Percentiles rank a stretch among this genome's conserved stretches.
phyloP scores from a whole-genome alignment of 352 stramenopile species.

The Phytophthora vignae region DNA sequence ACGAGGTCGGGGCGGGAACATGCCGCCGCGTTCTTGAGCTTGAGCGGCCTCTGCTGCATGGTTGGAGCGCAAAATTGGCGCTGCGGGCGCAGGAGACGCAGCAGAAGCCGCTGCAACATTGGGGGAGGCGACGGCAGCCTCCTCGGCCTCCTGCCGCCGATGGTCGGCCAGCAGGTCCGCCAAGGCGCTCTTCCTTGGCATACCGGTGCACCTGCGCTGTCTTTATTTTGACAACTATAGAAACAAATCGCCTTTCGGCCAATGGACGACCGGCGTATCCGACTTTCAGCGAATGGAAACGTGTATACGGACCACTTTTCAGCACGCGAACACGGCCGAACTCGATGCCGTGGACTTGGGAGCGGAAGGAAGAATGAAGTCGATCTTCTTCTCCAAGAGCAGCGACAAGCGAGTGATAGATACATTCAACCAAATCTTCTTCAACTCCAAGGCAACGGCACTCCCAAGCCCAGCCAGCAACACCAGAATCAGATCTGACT shows the following conservation, averaged over 20 bases:
- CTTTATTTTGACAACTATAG: conserved; percentile 27
- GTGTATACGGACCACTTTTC: conserved; percentile 21
- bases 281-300: conserved; percentile 31
- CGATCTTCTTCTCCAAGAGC: neutral
- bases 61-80: neutral
- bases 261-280: neutral
- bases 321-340: conserved; percentile 1
- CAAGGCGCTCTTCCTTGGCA: conserved; percentile 43
- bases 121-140: neutral
- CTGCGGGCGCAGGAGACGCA: conserved; percentile 3
- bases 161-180: conserved; percentile 38
- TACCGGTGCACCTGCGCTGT: conserved; percentile 24
- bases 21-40: conserved; percentile 2
- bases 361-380: neutral
- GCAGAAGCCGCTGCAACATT: neutral
- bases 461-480: neutral
- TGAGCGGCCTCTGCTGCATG: conserved; percentile 25
- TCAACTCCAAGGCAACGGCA: neutral
- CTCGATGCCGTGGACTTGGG: neutral
- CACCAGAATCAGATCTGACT: conserved; percentile 15
- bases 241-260: conserved; percentile 16
- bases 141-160: conserved; percentile 23
- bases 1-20: conserved; percentile 13
- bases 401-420: neutral
- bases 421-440: neutral